Evolutionary conservation across 257 asterid species (phyloP).

Genomic region (Solanum lignicaule): DNA sequence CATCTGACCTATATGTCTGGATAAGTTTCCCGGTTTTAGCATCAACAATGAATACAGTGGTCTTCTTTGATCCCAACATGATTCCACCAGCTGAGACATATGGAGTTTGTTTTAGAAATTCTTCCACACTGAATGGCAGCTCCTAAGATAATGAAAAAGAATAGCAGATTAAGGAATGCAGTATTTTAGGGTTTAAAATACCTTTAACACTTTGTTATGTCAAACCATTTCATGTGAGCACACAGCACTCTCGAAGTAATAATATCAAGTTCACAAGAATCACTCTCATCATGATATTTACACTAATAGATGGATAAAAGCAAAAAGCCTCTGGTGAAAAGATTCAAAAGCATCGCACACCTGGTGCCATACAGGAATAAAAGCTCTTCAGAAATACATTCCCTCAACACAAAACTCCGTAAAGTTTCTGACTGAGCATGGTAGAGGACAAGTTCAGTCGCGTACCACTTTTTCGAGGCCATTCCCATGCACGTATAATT

Average conservation of each 20-base stretch:
- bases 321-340: background rate
- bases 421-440: background rate
- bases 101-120: slow-evolving; percentile 61
- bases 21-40: slow-evolving; percentile 60
- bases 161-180: background rate
- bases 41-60: slow-evolving; percentile 66
- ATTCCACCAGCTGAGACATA: slow-evolving; percentile 52
- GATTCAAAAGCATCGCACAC: background rate
- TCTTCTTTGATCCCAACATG: slow-evolving; percentile 71
- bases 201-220: background rate
- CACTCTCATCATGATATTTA: background rate
- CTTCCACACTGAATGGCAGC: slow-evolving; percentile 54
- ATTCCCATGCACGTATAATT: slow-evolving; percentile 50
- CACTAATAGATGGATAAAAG: background rate
- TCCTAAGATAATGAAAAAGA: slow-evolving; percentile 27
- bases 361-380: background rate
- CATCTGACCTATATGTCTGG: slow-evolving; percentile 47
- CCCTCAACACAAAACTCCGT: background rate
- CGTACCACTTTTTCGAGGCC: slow-evolving; percentile 56
- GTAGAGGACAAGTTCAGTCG: background rate
- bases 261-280: background rate
- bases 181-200: background rate
- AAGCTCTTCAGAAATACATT: background rate
- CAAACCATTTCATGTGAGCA: background rate
- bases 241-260: background rate